Evolutionary conservation across 305 asterid species (phyloP), one percentile per base, ranked within the genome.

Genomic region (Andrographis paniculata): DNA sequence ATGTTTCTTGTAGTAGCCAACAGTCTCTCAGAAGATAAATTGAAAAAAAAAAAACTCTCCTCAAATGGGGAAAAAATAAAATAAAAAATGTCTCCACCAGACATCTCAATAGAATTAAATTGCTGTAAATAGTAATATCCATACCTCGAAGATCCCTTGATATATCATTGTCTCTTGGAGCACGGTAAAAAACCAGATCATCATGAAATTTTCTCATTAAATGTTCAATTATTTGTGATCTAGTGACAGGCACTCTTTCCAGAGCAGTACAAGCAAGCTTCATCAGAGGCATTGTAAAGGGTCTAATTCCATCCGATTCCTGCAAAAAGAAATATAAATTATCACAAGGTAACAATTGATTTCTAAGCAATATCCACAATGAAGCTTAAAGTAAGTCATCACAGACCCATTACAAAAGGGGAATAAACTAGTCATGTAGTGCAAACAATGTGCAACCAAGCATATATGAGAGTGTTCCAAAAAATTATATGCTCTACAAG

Each of bases 221-320:
- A 52, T 72, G 37, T n/a, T 83, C 84, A 19, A 83, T 72, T 13
- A 81, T 45, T 71, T 72, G 83, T 5, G 63, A 49, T 21, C 96
- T 71, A 48, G 93, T 77, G 22, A 87, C 55, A 2, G 96, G 99
- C 41, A 91, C 93, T 71, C 96, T 87, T 70, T 91, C 99, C 40
- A 91, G 41, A 17, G 99, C 96, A 1, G 94, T 87, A 51, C 99
- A 87, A 7, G 95, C 79, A 64, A 83, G 93, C 78, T 65, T 75
- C 99, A 91, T 91, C 51, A 87, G 70, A 47, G 96, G 94, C 99
- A 87, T 80, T 17, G 93, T 83, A 56, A 87, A 83, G 19, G 95
- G 94, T 61, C 93, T 78, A 40, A 87, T 87, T 63, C 95, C 95
- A 75, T 87, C 95, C 56, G 53, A 20, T 78, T 71, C 68, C 94